Base-by-base conservation (phyloP, 495 filamentous ascomycete genomes). In the Aspergillus baeticus region DNA sequence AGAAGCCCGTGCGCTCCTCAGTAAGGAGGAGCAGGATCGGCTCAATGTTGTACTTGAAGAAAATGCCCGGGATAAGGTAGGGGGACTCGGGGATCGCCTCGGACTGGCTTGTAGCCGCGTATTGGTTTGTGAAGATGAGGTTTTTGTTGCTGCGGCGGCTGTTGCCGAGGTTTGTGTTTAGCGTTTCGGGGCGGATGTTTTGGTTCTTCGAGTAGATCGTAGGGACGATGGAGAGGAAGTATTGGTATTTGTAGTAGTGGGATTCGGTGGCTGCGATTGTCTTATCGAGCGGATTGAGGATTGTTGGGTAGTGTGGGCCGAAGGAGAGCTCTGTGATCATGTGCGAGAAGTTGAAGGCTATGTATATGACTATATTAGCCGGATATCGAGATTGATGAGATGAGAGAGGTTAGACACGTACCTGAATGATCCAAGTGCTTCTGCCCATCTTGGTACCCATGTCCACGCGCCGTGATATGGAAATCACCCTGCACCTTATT, bases 41-140 rank as follows among this genome's bases (percentile, higher is more conserved):
- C 82, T 99, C 94, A 67, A 99, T 97, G 71, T 98, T 93, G 69
- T 93, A 99, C 77, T 98, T 98, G 81, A 99, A 91, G 72, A 96
- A 99, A 61, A 99, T 89, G 10, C 95, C 95, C 1, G 94, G 94
- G 6, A 96, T 82, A 37, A 71, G 55, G 57, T 57, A 68, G 7
- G 77, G 75, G 55, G 77, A 84, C 69, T 96, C 88, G 51, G 77
- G 71, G 36, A 97, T 77, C 7, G 75, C 61, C 49, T 83, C 80
- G 51, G 80, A 84, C 70, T 96, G 91, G 62, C 90, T 87, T 0
- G 92, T 98, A 0, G 95, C 94, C 37, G 92, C 94, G 79, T 99
- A 99, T 70, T 99, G 94, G 77, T 99, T 98, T 20, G 94, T 98
- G 74, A 87, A 83, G 73, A 99, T 81, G 36, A 86, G 87, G 61